Base-by-base conservation (phyloP, 176 grass and related monocot species). In the Triticum urartu region DNA sequence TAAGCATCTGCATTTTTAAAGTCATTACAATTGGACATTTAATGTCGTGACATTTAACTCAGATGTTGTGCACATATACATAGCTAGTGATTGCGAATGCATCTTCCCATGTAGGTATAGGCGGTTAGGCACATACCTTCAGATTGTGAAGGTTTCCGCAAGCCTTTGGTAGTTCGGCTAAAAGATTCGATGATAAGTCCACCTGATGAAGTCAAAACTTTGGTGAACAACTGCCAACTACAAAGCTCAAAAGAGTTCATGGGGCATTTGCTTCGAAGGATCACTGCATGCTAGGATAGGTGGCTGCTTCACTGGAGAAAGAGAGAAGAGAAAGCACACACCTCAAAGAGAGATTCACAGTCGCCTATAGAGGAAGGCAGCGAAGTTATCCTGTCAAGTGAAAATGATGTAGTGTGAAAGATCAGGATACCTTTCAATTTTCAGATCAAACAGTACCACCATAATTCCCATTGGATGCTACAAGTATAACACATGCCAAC, bases 111-210 rank as follows among this genome's bases (percentile, higher is more conserved):
- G 76, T 20, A 81, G 26, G 25, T 47, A 86, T 61, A 88, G 32
- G 87, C 11, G 11, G 39, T 73, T 73, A 73, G 70, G 50, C 40
- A 83, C 78, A 68, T 67, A 98, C 93, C 93, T 98, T 98, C 36
- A 98, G 88, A 83, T 94, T 86, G 30, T 33, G 62, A 56, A 98
- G 88, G 79, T 89, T 94, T 73, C 90, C 93, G 68, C 94, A 45
- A 50, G 91, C 81, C 85, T 98, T 90, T 65, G 96, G 86, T 34
- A 98, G 79, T 81, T 90, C 88, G 81, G 78, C 84, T 83, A 98
- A 86, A 67, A 98, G 92, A 92, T 98, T 94, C 61, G 73, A 92
- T 83, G 93, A 94, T 58, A 98, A 70, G 47, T 98, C 90, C 72
- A 98, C 90, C 96, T 98, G 87, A 89, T 81, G 65, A 34, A 64